phyloP scores from a whole-genome alignment of 257 asterid species.

The Nicotiana attenuata region DNA sequence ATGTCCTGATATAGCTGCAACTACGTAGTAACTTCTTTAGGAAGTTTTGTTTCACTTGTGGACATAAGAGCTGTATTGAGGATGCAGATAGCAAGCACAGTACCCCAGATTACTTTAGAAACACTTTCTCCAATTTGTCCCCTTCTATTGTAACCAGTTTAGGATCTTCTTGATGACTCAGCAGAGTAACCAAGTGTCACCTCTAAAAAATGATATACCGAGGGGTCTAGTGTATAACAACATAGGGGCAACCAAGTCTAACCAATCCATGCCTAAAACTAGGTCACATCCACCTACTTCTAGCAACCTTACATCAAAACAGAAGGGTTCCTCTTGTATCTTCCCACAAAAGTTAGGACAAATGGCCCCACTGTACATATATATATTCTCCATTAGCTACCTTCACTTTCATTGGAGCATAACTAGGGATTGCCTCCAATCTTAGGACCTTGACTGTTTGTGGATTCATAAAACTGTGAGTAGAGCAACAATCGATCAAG shows the following conservation, averaged over 20 bases:
- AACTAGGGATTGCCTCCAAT: background rate
- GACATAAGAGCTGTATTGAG: too few species aligned
- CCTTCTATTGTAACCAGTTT: background rate
- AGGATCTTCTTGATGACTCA: background rate
- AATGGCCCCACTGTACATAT: background rate
- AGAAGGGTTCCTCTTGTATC: background rate
- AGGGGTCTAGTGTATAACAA: background rate
- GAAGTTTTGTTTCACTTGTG: too few species aligned
- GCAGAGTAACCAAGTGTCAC: background rate
- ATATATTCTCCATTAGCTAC: background rate
- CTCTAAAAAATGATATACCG: background rate
- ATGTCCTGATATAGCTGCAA: too few species aligned
- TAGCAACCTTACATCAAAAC: background rate
- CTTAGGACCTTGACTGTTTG: background rate
- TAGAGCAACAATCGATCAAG: background rate
- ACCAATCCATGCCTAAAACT: slow-evolving; percentile 6
- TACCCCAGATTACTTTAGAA: too few species aligned
- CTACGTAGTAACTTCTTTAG: too few species aligned
- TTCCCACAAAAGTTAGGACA: background rate
- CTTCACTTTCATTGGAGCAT: background rate
- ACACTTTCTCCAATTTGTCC: too few species aligned
- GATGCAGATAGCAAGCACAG: too few species aligned
- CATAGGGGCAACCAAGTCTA: background rate
- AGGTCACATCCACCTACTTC: background rate
- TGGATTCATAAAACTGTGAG: background rate